These are phyloP conservation scores for Phoma sp. DNA, from an alignment of 2,329 filamentous ascomycete genomes.

Conservation along the genomic window DNA sequence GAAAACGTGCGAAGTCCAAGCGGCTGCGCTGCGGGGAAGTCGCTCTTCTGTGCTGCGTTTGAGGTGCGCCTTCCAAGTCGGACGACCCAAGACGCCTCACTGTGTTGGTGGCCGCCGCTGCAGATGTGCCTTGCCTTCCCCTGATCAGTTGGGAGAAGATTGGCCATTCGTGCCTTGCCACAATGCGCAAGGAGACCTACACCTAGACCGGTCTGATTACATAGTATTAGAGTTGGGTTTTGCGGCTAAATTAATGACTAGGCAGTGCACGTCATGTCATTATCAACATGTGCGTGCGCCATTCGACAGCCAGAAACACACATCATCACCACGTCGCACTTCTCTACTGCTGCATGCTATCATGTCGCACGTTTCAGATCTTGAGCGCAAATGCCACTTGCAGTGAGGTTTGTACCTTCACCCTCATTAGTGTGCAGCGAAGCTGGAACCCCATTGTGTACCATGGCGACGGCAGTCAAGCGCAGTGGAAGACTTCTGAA, in stretches of 20 bases:
- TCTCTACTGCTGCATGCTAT: neutral
- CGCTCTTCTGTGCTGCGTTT: constrained; percentile 5
- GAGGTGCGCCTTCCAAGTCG: constrained; percentile 9
- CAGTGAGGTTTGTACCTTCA: neutral
- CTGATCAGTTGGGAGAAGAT: constrained; percentile 5
- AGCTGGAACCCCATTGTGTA: too few relatives aligned
- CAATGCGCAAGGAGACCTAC: constrained; percentile 15
- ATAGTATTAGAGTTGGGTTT: constrained; percentile 11
- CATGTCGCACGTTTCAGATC: neutral
- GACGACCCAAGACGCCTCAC: constrained; percentile 8
- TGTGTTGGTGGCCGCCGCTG: constrained; percentile 11
- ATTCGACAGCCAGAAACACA: neutral
- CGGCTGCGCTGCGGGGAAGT: constrained; percentile 13
- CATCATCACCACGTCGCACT: neutral
- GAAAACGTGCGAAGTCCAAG: neutral
- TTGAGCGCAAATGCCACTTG: neutral
- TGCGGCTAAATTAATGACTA: constrained; percentile 5
- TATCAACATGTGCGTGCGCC: neutral
- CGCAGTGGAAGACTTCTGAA: neutral
- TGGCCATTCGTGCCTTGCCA: constrained; percentile 17
- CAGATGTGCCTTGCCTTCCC: constrained; percentile 10
- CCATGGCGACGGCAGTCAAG: neutral
- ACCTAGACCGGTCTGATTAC: constrained; percentile 15
- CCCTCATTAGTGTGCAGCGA: too few relatives aligned
- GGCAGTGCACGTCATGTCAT: constrained; percentile 14